Base-by-base conservation (phyloP, 371 early-diverging fungal species). In the Phascolomyces articulosus region DNA sequence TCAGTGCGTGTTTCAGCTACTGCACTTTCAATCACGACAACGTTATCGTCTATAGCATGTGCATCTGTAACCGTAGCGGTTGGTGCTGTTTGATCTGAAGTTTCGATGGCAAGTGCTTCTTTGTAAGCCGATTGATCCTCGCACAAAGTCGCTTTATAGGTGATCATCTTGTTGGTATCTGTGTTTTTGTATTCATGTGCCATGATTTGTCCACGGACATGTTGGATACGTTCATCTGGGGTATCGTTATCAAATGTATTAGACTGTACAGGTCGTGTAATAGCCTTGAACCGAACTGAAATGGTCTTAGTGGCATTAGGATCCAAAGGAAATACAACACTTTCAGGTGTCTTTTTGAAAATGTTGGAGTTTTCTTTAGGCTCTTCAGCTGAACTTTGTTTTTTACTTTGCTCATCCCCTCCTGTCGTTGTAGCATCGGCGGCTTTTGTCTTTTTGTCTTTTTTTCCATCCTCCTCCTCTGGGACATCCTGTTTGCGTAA, bases 111-210 rank as follows among this genome's bases (percentile, higher is more conserved):
- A 8, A 85, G 69, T 1, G 74, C 78, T 21, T 73, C 69, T 1
- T 67, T 47, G 58, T 77, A 87, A n/a, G 66, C 54, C 9, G 58
- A 53, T 40, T 82, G 72, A 57, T 85, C 74, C 18, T 79, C 64
- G 62, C 72, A 86, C 4, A 87, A 73, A n/a, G 67, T 56, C 16
- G 86, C 85, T 15, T 70, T 72, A 55, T 90, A 91, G 4, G 77
- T 65, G 26, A 97, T 89, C 18, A 85, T 78, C 61, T 94, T 94
- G 70, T 90, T 87, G 26, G 90, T 86, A 82, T 96, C 97, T 10
- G 91, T 91, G 74, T 97, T 96, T 71, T 93, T 94, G 67, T 91
- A 91, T 70, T 97, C 96, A 65, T 96, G 94, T 4, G 94, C 93
- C 48, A 86, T 80, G 31, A 94, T 69, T 81, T 83, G 84, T 2